Evolutionary conservation across 1,284 basidiomycete genomes (phyloP).

Genomic region (Pseudozyma pruni): DNA sequence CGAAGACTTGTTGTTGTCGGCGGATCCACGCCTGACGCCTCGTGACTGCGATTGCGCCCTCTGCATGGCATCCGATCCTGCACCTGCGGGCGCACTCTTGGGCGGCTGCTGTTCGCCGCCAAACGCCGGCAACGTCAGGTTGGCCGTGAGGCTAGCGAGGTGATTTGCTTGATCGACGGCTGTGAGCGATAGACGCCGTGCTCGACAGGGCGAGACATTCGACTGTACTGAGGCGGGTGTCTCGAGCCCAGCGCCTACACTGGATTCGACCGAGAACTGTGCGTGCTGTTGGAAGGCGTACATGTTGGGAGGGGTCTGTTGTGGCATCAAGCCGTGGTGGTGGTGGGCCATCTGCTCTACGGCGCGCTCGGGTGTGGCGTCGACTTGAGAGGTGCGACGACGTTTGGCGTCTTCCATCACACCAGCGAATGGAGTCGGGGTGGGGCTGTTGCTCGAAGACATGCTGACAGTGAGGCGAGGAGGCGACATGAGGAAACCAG

Average conservation of each 20-base stretch:
- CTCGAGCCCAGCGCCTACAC: conserved; percentile 31
- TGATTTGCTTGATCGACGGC: conserved; percentile 35
- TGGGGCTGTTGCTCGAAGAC: conserved; percentile 29
- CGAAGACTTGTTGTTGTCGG: conserved; percentile 20
- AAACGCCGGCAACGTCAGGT: conserved; percentile 34
- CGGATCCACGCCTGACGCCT: conserved; percentile 3
- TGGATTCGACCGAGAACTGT: conserved; percentile 49
- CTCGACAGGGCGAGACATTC: conserved; percentile 33
- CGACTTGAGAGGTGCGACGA: conserved; percentile 43
- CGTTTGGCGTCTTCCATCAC: conserved; percentile 52
- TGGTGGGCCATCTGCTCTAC: conserved; percentile 30
- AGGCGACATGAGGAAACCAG: conserved; percentile 61
- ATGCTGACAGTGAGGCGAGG: conserved; percentile 60
- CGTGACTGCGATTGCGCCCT: conserved; percentile 30
- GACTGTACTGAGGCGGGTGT: conserved; percentile 46
- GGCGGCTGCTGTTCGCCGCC: conserved; percentile 37
- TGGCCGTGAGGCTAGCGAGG: conserved; percentile 53
- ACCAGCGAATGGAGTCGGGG: conserved; percentile 14
- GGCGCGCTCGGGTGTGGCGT: conserved; percentile 34
- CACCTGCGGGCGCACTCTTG: conserved; percentile 43
- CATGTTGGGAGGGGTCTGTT: conserved; percentile 55
- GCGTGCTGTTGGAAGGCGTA: conserved; percentile 42
- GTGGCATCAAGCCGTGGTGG: conserved; percentile 33
- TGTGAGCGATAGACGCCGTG: conserved; percentile 43
- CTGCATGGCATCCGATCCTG: conserved; percentile 48